A percentile compares a stretch with the other conserved stretches of the same genome.
Conservation (phyloP, 768 basidiomycete species). For the Holtermanniella nyarrowii region DNA sequence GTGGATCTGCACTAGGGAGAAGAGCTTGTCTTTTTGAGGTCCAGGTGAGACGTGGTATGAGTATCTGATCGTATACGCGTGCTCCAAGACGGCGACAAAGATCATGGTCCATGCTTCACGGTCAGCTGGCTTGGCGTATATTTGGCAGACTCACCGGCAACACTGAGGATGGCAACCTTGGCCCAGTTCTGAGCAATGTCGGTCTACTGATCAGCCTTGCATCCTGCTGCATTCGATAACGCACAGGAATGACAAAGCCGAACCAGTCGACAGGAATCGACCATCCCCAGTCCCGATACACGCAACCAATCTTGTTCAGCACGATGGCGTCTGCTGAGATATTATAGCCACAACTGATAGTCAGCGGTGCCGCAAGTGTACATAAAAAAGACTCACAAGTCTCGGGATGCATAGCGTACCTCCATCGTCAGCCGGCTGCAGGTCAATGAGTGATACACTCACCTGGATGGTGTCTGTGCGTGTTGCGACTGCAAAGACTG, state of each 20-base stretch:
- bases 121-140: too few species aligned
- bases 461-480: conserved; percentile 5
- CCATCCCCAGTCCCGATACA: conserved; percentile 24
- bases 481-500: conserved; percentile 21
- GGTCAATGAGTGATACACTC: not conserved
- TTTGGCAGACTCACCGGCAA: conserved; percentile 6
- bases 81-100: conserved; percentile 13
- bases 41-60: conserved; percentile 15
- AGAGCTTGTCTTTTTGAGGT: conserved; percentile 29
- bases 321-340: conserved; percentile 15
- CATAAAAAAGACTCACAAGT: conserved; percentile 9
- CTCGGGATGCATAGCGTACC: conserved; percentile 10
- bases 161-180: not conserved
- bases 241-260: conserved; percentile 21
- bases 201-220: too few species aligned
- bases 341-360: conserved; percentile 30
- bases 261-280: conserved; percentile 28
- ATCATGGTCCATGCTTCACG: conserved; percentile 29
- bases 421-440: not conserved
- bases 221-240: conserved; percentile 4
- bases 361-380: not conserved
- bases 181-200: not conserved
- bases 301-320: conserved; percentile 24
- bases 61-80: conserved; percentile 30
- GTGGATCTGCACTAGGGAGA: conserved; percentile 20